phyloP scores from a whole-genome alignment of 768 basidiomycete species.

The Arthromyces matolae region DNA sequence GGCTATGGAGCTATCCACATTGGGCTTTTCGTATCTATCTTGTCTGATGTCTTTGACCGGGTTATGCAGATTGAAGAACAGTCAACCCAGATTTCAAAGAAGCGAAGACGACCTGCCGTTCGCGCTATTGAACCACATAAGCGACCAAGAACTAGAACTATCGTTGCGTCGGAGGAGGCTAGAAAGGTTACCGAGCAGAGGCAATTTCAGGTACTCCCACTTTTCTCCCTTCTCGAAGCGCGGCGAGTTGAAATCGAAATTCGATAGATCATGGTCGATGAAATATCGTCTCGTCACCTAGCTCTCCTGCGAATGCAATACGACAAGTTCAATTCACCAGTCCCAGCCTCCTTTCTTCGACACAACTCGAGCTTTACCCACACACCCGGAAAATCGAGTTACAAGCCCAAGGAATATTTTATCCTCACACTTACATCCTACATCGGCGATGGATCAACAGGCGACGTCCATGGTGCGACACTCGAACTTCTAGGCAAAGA shows the following conservation, averaged over 20 bases:
- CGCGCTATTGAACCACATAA: background rate
- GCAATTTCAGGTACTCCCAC: background rate
- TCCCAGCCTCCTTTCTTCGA: background rate
- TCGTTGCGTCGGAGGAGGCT: background rate
- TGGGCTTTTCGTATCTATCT: constrained; percentile 8
- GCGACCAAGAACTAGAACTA: background rate
- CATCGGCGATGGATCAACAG: too few species aligned
- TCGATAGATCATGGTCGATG: too few species aligned
- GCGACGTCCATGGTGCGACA: too few species aligned
- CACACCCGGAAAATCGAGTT: background rate
- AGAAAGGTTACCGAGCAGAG: background rate
- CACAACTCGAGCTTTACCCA: background rate
- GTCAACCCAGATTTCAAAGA: background rate
- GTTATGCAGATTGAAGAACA: background rate
- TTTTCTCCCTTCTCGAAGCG: too few species aligned
- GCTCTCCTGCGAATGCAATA: too few species aligned
- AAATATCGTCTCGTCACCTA: too few species aligned
- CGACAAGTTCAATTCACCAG: too few species aligned
- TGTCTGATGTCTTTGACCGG: constrained; percentile 9
- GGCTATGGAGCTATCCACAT: constrained; percentile 15
- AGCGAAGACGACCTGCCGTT: background rate
- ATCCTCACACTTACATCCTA: too few species aligned
- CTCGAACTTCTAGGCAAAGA: background rate
- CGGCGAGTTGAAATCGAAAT: too few species aligned
- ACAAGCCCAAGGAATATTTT: background rate